Evolutionary conservation across 768 basidiomycete genomes (phyloP), one percentile per base, ranked within the genome.

Genomic region (Stropharia rugosoannulata): DNA sequence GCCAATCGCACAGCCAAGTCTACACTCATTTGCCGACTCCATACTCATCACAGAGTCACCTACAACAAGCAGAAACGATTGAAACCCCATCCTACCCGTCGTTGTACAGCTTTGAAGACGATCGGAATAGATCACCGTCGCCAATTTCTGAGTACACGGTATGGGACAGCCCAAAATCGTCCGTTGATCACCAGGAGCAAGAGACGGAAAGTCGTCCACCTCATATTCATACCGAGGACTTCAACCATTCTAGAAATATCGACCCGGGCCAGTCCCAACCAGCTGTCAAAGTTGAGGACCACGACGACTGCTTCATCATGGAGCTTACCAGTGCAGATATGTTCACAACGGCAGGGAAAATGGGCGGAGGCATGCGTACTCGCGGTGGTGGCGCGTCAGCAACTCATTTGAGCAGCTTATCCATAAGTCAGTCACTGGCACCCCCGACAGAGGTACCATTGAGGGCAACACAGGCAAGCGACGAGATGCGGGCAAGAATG

Each of bases 401-500:
- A 49, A 50, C 58, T 16, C 51, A 61, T 32, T 41, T 59, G 47
- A 53, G 55, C 32, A 59, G 49, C 59, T 62, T 61, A 58, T 32
- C 45, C 45, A 62, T 66, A 57, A 71, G 54, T 59, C 80, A 72
- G 60, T 68, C 75, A 0, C 71, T 79, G 49, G 80, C 80, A 0
- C 82, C 82, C 0, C 84, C 82, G 1, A 82, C 80, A 35, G 82
- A 84, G 64, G 88, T 89, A 1, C 88, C 89, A 7, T 78, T 89
- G 12, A 86, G 89, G 44, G 89, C 89, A 7, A 90, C 87, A 0
- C 85, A 89, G 63, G 89, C 88, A 1, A 77, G 80, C 58, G 77
- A 80, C 44, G 77, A 80, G 42, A 90, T 90, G 89, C 81, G 85
- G 51, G 73, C 74, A 46, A 84, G 90, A 83, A 92, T 92, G 89